These are phyloP conservation scores for Penicillium sp. DNA, from an alignment of 2,329 filamentous ascomycete species.

Conservation along the genomic window DNA sequence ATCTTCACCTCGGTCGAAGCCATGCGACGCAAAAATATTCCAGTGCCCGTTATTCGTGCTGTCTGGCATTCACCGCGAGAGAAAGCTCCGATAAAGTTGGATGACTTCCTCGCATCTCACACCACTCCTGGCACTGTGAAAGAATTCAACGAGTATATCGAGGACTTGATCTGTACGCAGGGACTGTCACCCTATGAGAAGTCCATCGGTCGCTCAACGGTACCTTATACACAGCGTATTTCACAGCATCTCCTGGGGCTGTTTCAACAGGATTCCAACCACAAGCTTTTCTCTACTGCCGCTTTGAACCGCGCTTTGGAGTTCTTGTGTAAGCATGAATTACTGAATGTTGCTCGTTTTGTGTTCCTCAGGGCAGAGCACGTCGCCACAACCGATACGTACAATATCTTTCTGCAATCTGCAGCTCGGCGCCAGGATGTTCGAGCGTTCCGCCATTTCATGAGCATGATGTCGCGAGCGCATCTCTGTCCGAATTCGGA, in stretches of 20 bases:
- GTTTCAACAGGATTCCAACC: slow-evolving; percentile 33
- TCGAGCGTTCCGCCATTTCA: slow-evolving; percentile 37
- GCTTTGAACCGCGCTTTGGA: slow-evolving; percentile 43
- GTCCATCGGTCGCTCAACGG: slow-evolving; percentile 2
- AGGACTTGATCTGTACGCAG: slow-evolving; percentile 34
- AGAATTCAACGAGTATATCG: slow-evolving; percentile 41
- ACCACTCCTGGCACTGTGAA: slow-evolving; percentile 30
- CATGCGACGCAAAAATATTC: slow-evolving; percentile 21
- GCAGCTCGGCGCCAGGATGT: slow-evolving; percentile 41
- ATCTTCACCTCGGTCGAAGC: slow-evolving; percentile 30
- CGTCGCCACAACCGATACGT: slow-evolving; percentile 41
- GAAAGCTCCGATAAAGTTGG: slow-evolving; percentile 7
- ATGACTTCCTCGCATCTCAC: slow-evolving; percentile 16
- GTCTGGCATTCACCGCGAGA: slow-evolving; percentile 25
- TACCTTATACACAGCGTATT: slow-evolving; percentile 17
- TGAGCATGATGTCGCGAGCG: slow-evolving; percentile 40
- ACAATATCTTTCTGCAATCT: slow-evolving; percentile 45
- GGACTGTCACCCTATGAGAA: slow-evolving; percentile 13
- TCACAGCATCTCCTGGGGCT: slow-evolving; percentile 27
- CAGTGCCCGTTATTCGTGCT: slow-evolving; percentile 31
- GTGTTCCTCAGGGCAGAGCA: slow-evolving; percentile 39
- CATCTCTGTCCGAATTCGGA: slow-evolving; percentile 40
- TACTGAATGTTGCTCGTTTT: slow-evolving; percentile 29
- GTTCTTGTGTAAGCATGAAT: slow-evolving; percentile 37
- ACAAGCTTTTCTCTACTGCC: slow-evolving; percentile 37